These are phyloP conservation scores for sweet orange (Citrus sinensis) DNA, from an alignment of 345 rosid species.

Conservation along the genomic window DVS_A1.0 CM039161.1:6725501-6726000, in stretches of 20 bases:
- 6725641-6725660: constrained; percentile 10
- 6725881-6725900: background rate
- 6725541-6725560: constrained; percentile 91
- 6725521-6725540: constrained; percentile 60
- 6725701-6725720: background rate
- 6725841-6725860: background rate
- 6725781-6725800: background rate
- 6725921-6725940: background rate
- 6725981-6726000: background rate
- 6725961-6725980: background rate
- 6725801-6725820: background rate
- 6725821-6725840: background rate
- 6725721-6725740: background rate
- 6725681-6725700: background rate
- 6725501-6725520: constrained; percentile 57
- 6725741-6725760: background rate
- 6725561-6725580: constrained; percentile 49
- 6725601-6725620: constrained; percentile 54
- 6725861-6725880: background rate
- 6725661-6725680: background rate
- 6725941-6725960: background rate
- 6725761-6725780: background rate
- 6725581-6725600: constrained; percentile 66
- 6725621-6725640: background rate
- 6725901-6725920: background rate